Evolutionary conservation across 176 grass and related monocot genomes (phyloP), one percentile per base, ranked within the genome.

Genomic region (Thalia dealbata): DNA sequence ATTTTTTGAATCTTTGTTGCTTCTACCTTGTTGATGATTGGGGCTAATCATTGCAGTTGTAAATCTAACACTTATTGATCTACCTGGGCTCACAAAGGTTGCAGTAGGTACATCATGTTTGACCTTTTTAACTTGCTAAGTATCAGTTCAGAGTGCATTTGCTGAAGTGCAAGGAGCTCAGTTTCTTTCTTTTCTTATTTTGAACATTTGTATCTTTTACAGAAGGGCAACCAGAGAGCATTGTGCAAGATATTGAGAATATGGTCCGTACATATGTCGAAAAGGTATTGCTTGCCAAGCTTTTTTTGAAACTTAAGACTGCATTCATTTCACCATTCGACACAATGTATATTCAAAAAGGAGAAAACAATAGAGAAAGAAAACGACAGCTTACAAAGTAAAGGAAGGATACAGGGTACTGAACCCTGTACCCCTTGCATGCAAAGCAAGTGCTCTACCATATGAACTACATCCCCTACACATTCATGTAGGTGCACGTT

Each of bases 41-140:
- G 19, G 16, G 16, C 38, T 68, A 43, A 12, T 30, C 75, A 45
- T 87, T 75, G 75, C 92, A 96, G 92, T 96, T 79, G 88, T 96
- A 23, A 96, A 89, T 82, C 82, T 96, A 73, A 96, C 92, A 70
- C 76, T 96, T 77, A 89, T 96, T 89, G 92, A 96, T 86, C 81
- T 96, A 3, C 92, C 88, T 11, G 92, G 88, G 78, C 79, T 96
- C 64, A 96, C 86, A 68, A 96, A 91, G 78, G 92, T 91, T 89
- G 88, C 92, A 58, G 59, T 89, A 74, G 92, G 92, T 96, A 87
- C 72, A 78, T 21, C 29, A 59, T 45, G 25, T 42, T 22, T 21
- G 44, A 13, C 55, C 0, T 51, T 58, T 51, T 38, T 38, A 38
- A 38, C 32, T 38, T 38, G 32, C 4, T 4, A 38, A 38, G 32